Conservation (phyloP, 495 filamentous ascomycete genomes). For the Penicillium cataractarum region DNA sequence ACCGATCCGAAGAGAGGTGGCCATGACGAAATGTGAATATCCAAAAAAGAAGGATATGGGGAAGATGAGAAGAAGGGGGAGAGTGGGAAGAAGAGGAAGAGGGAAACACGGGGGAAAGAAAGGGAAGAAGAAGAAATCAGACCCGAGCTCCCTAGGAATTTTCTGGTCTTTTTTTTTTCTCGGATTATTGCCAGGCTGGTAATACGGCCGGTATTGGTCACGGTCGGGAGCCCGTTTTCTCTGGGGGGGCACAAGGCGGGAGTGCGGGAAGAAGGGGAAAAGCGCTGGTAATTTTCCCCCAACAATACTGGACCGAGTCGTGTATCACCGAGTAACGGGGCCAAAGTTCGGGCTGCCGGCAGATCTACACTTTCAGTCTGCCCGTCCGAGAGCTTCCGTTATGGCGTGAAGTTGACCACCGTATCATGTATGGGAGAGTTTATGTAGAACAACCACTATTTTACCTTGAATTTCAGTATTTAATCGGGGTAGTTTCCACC, state of each 20-base stretch:
- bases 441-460: not conserved
- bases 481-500: not conserved
- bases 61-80: constrained; percentile 7
- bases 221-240: constrained; percentile 24
- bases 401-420: no score
- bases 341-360: constrained; percentile 31
- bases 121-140: constrained; percentile 17
- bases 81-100: constrained; percentile 13
- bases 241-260: not conserved
- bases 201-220: constrained; percentile 45
- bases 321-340: constrained; percentile 1
- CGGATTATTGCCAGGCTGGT: constrained; percentile 19
- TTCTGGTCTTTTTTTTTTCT: constrained; percentile 21
- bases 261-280: constrained; percentile 4
- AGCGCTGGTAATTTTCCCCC: constrained; percentile 8
- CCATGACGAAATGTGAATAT: constrained; percentile 56
- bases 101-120: constrained; percentile 9
- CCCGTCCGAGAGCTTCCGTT: constrained; percentile 15
- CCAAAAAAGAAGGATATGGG: constrained; percentile 19
- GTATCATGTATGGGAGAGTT: no score
- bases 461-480: not conserved
- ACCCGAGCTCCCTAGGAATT: constrained; percentile 21
- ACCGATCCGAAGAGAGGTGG: constrained; percentile 76
- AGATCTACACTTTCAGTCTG: constrained; percentile 14
- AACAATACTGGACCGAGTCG: constrained; percentile 2